These are phyloP conservation scores for Aspergillus olivimuriae DNA, from an alignment of 495 filamentous ascomycete species.

Conservation along the genomic window DNA sequence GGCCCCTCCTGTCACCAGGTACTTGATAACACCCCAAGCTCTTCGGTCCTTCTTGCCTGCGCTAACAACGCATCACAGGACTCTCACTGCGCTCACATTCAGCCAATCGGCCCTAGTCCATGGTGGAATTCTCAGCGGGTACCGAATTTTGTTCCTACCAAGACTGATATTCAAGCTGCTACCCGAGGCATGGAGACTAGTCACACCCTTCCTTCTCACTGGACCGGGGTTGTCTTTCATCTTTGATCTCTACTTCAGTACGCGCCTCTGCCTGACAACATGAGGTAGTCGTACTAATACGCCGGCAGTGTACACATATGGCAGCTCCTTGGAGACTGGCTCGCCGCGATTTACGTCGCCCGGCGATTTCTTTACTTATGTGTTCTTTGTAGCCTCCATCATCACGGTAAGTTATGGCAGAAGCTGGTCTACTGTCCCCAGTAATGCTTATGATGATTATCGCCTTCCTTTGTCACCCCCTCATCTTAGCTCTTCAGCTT, in stretches of 20 bases:
- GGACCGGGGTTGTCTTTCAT: conserved; percentile 56
- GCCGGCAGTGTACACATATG: conserved; percentile 57
- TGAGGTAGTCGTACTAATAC: conserved; percentile 24
- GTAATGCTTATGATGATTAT: background rate
- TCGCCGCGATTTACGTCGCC: conserved; percentile 54
- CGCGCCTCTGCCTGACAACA: conserved; percentile 19
- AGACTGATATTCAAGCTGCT: conserved; percentile 52
- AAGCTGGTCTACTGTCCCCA: conserved; percentile 2
- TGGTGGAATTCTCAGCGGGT: conserved; percentile 49
- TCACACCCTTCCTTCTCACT: conserved; percentile 69
- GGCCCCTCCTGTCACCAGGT: conserved; percentile 67
- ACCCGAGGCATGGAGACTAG: conserved; percentile 63
- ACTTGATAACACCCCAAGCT: conserved; percentile 7
- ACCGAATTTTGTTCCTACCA: conserved; percentile 52
- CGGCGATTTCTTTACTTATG: conserved; percentile 64
- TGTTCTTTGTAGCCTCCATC: conserved; percentile 51
- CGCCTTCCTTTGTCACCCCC: conserved; percentile 8
- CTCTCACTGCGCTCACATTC: conserved; percentile 62
- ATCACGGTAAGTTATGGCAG: conserved; percentile 54
- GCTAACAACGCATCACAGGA: conserved; percentile 55
- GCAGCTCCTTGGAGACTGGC: conserved; percentile 52
- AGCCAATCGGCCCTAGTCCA: conserved; percentile 54
- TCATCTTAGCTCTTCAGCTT: conserved; percentile 15
- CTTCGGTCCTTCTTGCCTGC: background rate
- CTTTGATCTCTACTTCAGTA: conserved; percentile 80